phyloP scores from a whole-genome alignment of 257 asterid genomes.

The Solanum habrochaites region DNA sequence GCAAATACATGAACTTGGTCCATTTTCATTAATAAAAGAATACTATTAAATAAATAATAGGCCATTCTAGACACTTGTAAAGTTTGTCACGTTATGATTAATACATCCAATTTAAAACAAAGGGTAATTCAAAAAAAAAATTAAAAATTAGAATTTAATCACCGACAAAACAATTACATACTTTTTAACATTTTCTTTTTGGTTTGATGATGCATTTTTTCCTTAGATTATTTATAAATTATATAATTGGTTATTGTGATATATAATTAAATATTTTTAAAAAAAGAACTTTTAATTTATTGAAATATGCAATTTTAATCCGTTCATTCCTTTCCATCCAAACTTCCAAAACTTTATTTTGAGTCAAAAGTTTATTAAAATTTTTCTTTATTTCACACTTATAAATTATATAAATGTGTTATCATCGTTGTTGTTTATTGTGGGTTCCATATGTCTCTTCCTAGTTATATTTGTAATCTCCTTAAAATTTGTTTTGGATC shows the following conservation, averaged over 20 bases:
- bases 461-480: not conserved
- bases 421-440: not conserved
- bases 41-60: not conserved
- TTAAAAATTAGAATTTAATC: not conserved
- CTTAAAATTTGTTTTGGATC: no score
- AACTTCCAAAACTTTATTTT: accelerated
- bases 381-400: accelerated
- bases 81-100: not conserved
- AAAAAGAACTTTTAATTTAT: no score
- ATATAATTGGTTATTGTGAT: not conserved
- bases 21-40: not conserved
- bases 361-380: no score
- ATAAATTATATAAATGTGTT: not conserved
- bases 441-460: not conserved
- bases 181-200: not conserved
- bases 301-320: not conserved
- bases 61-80: not conserved
- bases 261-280: no score
- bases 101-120: not conserved
- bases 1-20: not conserved
- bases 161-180: not conserved
- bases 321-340: not conserved
- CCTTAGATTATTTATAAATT: not conserved
- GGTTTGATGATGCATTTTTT: not conserved
- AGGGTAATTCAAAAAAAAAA: not conserved